phyloP scores from a whole-genome alignment of 2,329 filamentous ascomycete genomes.

The Monilinia vaccinii-corymbosi region DNA sequence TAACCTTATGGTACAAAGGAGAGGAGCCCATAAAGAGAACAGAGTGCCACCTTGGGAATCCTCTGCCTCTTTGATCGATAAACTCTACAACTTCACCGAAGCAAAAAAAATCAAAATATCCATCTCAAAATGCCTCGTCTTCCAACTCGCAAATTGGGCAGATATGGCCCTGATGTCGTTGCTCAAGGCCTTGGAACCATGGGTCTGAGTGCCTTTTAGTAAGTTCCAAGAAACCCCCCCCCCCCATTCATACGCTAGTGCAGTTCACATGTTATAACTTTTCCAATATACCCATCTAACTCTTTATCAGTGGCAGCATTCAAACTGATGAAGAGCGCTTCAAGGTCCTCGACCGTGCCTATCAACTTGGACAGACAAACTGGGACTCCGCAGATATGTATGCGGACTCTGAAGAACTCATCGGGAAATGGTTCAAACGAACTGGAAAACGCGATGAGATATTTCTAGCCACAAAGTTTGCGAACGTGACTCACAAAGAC shows the following conservation, averaged over 20 bases:
- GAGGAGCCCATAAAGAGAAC: background rate
- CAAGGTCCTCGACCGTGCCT: constrained; percentile 33
- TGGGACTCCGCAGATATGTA: constrained; percentile 35
- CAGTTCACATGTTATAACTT: background rate
- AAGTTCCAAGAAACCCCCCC: background rate
- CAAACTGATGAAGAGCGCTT: constrained; percentile 32
- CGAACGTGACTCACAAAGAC: constrained; percentile 19
- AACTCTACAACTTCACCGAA: background rate
- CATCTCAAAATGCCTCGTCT: constrained; percentile 14
- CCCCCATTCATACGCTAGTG: too few relatives aligned
- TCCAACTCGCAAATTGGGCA: constrained; percentile 21
- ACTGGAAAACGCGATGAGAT: constrained; percentile 38
- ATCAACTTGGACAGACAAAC: constrained; percentile 32
- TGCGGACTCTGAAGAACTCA: constrained; percentile 36
- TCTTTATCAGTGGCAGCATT: constrained; percentile 10
- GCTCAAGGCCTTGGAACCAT: constrained; percentile 25
- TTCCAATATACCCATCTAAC: background rate
- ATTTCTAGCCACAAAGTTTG: constrained; percentile 46
- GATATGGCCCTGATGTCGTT: constrained; percentile 21
- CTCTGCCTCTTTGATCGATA: background rate
- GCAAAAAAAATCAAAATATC: background rate
- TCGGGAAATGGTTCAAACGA: constrained; percentile 40
- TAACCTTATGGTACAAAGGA: background rate
- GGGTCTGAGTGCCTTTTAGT: constrained; percentile 13
- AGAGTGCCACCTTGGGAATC: background rate